Evolutionary conservation across 2,329 filamentous ascomycete genomes (phyloP), one percentile per base, ranked within the genome.

Genomic region (Neophaeococcomyces aloes): DNA sequence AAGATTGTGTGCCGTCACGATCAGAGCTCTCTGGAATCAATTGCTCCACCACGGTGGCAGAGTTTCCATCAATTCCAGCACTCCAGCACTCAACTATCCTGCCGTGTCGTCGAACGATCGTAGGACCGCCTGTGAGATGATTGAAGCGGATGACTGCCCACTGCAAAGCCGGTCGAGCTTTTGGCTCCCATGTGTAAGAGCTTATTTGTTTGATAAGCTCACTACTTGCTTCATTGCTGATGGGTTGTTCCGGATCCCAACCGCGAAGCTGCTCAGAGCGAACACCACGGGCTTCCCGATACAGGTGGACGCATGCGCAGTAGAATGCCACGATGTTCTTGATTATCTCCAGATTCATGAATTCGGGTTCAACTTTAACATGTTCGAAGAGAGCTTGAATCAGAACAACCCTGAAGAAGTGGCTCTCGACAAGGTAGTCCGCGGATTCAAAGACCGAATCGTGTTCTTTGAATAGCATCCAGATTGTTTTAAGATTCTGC

Each of bases 271-370:
- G 45, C 7, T 45, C 32, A 32, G 47, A 49, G 30, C 34, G 36
- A n/a, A 44, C 41, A 19, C 43, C 38, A 2, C 31, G 40, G 14
- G 47, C 36, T 11, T 30, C 21, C 2, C 44, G 43, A 38, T 48
- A 48, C 18, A 47, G 15, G 18, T 38, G 25, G 38, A 53, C 49
- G 30, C 42, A 41, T 4, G 38, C 42, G 31, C 51, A 53, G 27
- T 53, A 53, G 33, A 44, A 37, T 15, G 30, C 46, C 14, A 53
- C 51, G 19, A 52, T 47, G 14, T 49, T 42, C 29, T 53, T 49
- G 17, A 48, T 48, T 19, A 25, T 36, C 37, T 44, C 45, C 13
- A 49, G 47, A 30, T 48, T 48, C 17, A 44, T 37, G 14, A 48
- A 44, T 14, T 51, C 49, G 7, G 45, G 38, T 29, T 43, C n/a